Conservation (phyloP, 805 yeast species). For the Grigorovia jiainica region DNA sequence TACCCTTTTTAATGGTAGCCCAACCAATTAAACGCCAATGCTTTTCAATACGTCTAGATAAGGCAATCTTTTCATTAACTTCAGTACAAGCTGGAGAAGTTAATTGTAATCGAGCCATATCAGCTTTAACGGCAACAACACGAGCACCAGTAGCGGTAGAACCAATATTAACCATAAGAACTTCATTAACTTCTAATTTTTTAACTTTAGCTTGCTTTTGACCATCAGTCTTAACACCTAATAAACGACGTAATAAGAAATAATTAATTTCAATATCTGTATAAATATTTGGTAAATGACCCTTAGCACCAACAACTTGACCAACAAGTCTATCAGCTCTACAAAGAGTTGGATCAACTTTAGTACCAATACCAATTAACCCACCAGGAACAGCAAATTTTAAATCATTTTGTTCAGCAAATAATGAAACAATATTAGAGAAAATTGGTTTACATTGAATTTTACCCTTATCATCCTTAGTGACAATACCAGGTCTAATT, state of each 20-base stretch:
- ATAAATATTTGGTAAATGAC: slow-evolving; percentile 90
- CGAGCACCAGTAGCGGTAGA: slow-evolving; percentile 99
- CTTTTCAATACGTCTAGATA: slow-evolving; percentile 97
- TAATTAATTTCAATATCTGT: slow-evolving; percentile 96
- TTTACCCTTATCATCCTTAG: slow-evolving; percentile 79
- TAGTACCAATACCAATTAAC: slow-evolving; percentile 97
- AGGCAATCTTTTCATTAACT: slow-evolving; percentile 94
- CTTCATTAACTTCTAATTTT: slow-evolving; percentile 88
- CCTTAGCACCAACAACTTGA: slow-evolving; percentile 97
- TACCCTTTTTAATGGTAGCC: slow-evolving; percentile 97
- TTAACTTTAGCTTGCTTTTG: slow-evolving; percentile 95
- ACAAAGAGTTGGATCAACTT: slow-evolving; percentile 96
- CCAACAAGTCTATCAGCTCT: slow-evolving; percentile 99
- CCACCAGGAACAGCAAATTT: slow-evolving; percentile 99
- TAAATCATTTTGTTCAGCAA: slow-evolving; percentile 95
- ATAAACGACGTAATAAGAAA: slow-evolving; percentile 88
- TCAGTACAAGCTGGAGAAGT: slow-evolving; percentile 99
- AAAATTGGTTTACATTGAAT: slow-evolving; percentile 94
- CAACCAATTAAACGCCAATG: slow-evolving; percentile 99
- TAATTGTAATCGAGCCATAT: slow-evolving; percentile 95
- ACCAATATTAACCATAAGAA: slow-evolving; percentile 97
- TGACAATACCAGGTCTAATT: slow-evolving; percentile 97
- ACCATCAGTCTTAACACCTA: slow-evolving; percentile 98
- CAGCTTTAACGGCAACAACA: slow-evolving; percentile 95
- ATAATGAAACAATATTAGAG: slow-evolving; percentile 85